Evolutionary conservation across 164 flowering plant genomes (phyloP).

Genomic region (Santalum album): DNA sequence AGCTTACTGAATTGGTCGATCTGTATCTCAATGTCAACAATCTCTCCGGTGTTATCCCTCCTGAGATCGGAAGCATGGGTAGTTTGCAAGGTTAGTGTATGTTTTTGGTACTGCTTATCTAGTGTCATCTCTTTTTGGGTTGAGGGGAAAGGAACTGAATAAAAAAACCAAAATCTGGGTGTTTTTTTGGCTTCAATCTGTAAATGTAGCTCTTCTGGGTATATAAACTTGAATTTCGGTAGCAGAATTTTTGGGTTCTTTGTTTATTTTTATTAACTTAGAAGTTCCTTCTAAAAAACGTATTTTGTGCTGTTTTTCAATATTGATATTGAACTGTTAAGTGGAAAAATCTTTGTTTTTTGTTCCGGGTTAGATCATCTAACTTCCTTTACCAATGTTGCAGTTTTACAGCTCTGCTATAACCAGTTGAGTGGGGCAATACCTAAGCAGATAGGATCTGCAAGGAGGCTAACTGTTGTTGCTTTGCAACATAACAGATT

Average conservation of each 20-base stretch:
- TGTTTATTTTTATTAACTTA: too few species aligned
- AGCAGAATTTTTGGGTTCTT: too few species aligned
- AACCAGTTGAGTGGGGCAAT: conserved; percentile 48
- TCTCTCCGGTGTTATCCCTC: conserved; percentile 44
- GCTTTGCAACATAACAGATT: conserved; percentile 38
- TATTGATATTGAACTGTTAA: neutral
- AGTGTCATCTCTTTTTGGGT: too few species aligned
- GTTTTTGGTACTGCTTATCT: neutral
- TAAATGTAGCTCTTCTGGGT: too few species aligned
- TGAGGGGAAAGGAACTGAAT: neutral
- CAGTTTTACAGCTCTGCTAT: conserved; percentile 47
- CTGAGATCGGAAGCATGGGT: conserved; percentile 43
- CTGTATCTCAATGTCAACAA: conserved; percentile 58
- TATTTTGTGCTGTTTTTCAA: too few species aligned
- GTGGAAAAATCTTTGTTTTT: too few species aligned
- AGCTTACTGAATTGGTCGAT: conserved; percentile 46
- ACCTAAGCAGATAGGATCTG: conserved; percentile 37
- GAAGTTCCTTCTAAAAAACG: too few species aligned
- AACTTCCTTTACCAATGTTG: conserved; percentile 10
- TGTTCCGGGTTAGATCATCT: neutral
- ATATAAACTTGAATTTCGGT: too few species aligned
- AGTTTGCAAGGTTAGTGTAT: conserved; percentile 49
- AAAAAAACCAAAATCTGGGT: too few species aligned
- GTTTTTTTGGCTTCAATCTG: too few species aligned
- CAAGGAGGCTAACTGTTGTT: conserved; percentile 36